Base-by-base conservation (phyloP, 2,329 filamentous ascomycete genomes). In the Clonostachys chloroleuca region DNA sequence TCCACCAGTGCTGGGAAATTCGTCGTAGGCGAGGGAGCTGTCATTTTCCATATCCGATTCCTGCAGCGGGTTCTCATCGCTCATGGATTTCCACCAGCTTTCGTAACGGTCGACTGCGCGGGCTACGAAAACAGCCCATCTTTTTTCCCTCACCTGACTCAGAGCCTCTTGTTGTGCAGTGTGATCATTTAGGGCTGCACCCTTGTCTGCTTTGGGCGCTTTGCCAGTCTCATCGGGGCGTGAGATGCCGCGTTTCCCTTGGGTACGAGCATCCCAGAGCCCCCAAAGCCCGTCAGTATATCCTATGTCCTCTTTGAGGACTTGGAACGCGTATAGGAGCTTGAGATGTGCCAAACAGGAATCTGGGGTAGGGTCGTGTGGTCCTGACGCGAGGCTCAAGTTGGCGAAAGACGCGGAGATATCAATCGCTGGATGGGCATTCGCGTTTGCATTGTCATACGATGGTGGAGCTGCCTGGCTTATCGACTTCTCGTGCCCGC, bases 331-430 rank as follows among this genome's bases (percentile, higher is more conserved):
- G 45, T 82, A 78, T 2, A 92, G 72, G 1, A 92, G 70, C 60
- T 89, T 89, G 30, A 92, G 73, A 60, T 94, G 89, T 1, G 81
- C 84, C 18, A 89, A 76, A 52, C 85, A 89, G 40, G 81, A 74
- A 49, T 84, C 74, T 30, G 49, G 10, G 5, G 24, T 43, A 18
- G 41, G 41, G 36, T 39, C 36, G 36, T 30, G 24, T 30, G 24
- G 24, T 10, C 24, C 24, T 30, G 24, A 30, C 10, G 24, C 24
- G 24, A 30, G 24, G 24, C 24, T 30, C 24, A 30, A 30, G 24
- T 30, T 30, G 24, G 24, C 24, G 24, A 30, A 30, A 30, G 24
- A 30, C 8, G 24, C 24, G 24, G 24, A 30, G 24, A 30, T 10
- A 30, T 30, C 24, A 30, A 30, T 30, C 9, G 24, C 24, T 30